Evolutionary conservation across 176 grass and related monocot species (phyloP), one percentile per base, ranked within the genome.

Genomic region (Musa schizocarpa): DNA sequence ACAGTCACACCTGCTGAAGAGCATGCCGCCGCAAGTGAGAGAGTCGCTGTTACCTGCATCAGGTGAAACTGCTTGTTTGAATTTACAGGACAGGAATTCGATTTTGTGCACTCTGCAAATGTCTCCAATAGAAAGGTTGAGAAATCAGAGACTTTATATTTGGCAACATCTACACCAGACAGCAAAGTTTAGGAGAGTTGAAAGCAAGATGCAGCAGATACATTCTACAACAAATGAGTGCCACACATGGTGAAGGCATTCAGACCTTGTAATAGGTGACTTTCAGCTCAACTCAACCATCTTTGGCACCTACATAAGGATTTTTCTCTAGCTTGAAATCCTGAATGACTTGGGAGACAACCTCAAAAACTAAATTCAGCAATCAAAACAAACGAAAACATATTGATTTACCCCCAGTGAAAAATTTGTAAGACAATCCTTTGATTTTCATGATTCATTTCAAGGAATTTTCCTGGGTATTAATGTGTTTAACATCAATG

Each of bases 1-100:
- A 74, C 72, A 17, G 50, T 57, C 22, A 74, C 72, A 58, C 53
- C 72, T 43, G 72, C 72, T n/a, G 72, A 74, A 27, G 72, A 74
- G 53, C 53, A 57, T 57, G 72, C 72, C 1, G 53, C 72, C 3
- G 53, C 72, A 56, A 74, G 72, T 25, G 72, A 74, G 51, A 74
- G 53, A 8, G 72, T 74, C 56, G 72, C 53, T 34, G 72, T 74
- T 16, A 74, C 72, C 72, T 74, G 53, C 53, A 56, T 74, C 72
- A 57, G 14, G 53, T 27, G 22, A 74, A 20, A 56, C 55, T 9
- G 1, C 23, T n/a, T 19, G 11, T 17, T 6, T 54, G 11, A 26
- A 73, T 73, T 16, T 27, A 17, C 13, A 19, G 8, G 53, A 74
- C n/a, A 2, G 52, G 9, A 50, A n/a, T 50, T 52, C 1, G 5